phyloP scores from a whole-genome alignment of 176 grass and related monocot genomes.

The Eleusine indica region DNA sequence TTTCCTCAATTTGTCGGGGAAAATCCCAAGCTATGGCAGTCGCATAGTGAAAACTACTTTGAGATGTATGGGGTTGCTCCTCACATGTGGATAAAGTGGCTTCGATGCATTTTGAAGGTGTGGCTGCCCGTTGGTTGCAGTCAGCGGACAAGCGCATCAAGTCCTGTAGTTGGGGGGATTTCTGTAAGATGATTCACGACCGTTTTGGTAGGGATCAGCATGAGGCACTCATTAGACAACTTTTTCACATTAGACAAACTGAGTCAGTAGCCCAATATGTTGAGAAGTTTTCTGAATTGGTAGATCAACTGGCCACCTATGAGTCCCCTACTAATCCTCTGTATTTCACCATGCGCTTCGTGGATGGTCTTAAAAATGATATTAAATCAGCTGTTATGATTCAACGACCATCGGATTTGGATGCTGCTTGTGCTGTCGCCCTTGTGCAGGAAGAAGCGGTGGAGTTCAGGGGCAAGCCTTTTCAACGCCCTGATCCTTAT shows the following conservation, averaged over 20 bases:
- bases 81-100: too few species aligned
- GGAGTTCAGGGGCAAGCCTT: accelerated
- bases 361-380: neutral
- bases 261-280: neutral
- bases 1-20: too few species aligned
- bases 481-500: too few species aligned
- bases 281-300: neutral
- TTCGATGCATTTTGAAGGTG: too few species aligned
- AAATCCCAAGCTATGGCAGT: too few species aligned
- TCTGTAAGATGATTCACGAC: neutral
- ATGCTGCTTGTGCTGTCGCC: neutral
- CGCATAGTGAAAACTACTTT: too few species aligned
- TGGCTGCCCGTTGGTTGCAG: neutral
- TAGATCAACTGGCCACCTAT: neutral
- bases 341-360: neutral
- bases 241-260: neutral
- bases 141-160: accelerated
- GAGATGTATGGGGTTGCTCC: too few species aligned
- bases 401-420: neutral
- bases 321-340: accelerated
- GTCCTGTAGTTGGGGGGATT: neutral
- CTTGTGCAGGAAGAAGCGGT: neutral
- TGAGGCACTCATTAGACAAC: neutral
- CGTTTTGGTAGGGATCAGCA: neutral
- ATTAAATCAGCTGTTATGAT: neutral